Percentiles rank a stretch among this genome's conserved stretches.
phyloP scores from a whole-genome alignment of 1,284 basidiomycete species.

The Leccinum subrobustum region DNA sequence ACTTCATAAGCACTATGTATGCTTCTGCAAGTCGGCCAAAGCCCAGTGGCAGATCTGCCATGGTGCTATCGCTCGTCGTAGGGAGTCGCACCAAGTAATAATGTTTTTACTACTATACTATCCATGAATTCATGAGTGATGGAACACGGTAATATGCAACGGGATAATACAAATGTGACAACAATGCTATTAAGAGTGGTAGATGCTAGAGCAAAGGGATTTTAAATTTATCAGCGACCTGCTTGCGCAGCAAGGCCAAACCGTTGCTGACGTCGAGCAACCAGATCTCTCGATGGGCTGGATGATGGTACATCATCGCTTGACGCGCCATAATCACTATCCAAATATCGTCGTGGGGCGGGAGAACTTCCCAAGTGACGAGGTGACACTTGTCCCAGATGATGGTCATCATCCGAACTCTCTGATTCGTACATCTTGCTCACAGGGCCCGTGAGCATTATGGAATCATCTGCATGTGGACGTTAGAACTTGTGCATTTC shows the following conservation, averaged over 20 bases:
- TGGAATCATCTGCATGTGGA: constrained; percentile 42
- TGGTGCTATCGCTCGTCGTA: no score
- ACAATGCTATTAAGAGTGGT: constrained; percentile 14
- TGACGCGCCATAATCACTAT: constrained; percentile 34
- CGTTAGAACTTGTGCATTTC: constrained; percentile 10
- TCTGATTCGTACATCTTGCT: constrained; percentile 10
- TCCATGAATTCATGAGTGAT: constrained; percentile 8
- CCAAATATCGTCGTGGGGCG: constrained; percentile 40
- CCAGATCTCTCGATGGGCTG: constrained; percentile 44
- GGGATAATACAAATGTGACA: constrained; percentile 27
- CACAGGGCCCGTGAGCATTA: constrained; percentile 32
- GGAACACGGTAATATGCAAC: constrained; percentile 14
- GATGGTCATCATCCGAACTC: constrained; percentile 59
- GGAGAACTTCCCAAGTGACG: constrained; percentile 60
- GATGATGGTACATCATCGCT: constrained; percentile 45
- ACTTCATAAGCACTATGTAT: no score
- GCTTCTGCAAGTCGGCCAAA: no score
- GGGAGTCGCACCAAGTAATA: background rate
- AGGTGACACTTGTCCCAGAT: constrained; percentile 65
- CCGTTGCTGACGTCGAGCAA: constrained; percentile 35
- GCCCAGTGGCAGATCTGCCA: no score
- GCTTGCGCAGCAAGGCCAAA: constrained; percentile 17
- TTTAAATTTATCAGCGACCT: constrained; percentile 10
- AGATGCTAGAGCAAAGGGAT: constrained; percentile 22
- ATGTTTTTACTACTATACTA: background rate